A percentile compares a stretch with the other conserved stretches of the same genome.
phyloP scores from a whole-genome alignment of 352 stramenopile genomes.

The Phytophthora podocarpi region DNA sequence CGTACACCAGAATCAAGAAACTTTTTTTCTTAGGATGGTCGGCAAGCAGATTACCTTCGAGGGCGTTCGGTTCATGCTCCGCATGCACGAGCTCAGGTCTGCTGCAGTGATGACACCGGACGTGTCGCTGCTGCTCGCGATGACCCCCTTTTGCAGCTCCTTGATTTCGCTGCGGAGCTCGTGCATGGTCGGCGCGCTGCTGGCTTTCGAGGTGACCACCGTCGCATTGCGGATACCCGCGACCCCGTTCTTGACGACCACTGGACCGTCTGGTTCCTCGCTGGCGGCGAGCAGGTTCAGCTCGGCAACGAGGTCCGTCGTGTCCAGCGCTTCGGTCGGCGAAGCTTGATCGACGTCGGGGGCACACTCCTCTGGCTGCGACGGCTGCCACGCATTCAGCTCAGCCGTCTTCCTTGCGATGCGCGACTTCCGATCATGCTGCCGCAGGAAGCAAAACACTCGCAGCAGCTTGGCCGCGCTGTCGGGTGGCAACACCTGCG shows the following conservation, averaged over 20 bases:
- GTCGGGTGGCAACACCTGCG: slow-evolving; percentile 45
- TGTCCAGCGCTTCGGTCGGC: slow-evolving; percentile 19
- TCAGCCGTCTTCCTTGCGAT: slow-evolving; percentile 40
- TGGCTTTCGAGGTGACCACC: slow-evolving; percentile 6
- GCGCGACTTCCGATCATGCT: slow-evolving; percentile 61
- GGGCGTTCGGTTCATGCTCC: slow-evolving; percentile 34
- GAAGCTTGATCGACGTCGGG: slow-evolving; percentile 7
- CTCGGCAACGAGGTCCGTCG: slow-evolving; percentile 29
- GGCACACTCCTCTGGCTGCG: slow-evolving; percentile 2
- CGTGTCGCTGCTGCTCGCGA: slow-evolving; percentile 40
- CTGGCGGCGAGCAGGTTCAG: slow-evolving; percentile 34
- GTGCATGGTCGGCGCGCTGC: slow-evolving; percentile 1
- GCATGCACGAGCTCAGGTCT: slow-evolving; percentile 58
- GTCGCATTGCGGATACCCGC: slow-evolving; percentile 7
- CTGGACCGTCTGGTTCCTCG: slow-evolving; percentile 23
- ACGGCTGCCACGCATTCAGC: slow-evolving; percentile 30
- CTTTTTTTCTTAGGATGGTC: neutral
- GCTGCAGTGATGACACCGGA: slow-evolving; percentile 42
- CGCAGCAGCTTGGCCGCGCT: slow-evolving; percentile 50
- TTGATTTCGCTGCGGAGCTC: slow-evolving; percentile 47
- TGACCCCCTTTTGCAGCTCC: slow-evolving; percentile 54
- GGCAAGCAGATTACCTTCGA: slow-evolving; percentile 38
- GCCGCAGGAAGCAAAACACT: slow-evolving; percentile 58
- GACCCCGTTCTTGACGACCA: slow-evolving; percentile 1
- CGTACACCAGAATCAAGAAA: neutral